These are phyloP conservation scores for Inonotus obliquus DNA, from an alignment of 1,284 basidiomycete species.

Conservation along the genomic window DNA sequence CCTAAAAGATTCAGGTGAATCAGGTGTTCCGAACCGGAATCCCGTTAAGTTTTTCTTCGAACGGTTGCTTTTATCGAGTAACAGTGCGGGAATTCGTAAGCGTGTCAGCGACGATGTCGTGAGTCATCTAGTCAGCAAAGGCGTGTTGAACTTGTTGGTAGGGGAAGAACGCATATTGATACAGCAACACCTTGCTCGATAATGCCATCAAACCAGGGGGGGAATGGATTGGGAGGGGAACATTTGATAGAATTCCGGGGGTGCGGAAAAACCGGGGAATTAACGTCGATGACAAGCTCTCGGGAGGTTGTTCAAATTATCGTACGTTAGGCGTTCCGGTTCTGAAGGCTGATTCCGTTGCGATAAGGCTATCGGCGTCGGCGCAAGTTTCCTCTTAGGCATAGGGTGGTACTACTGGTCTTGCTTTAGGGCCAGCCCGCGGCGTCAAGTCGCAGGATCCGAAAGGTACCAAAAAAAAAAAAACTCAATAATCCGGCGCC, in stretches of 20 bases:
- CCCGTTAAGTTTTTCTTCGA: too few relatives aligned
- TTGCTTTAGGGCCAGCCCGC: conserved; percentile 32
- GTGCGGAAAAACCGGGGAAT: not conserved
- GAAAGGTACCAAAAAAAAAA: conserved; percentile 22
- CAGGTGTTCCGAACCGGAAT: too few relatives aligned
- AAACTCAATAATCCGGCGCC: not conserved
- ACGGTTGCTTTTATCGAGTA: too few relatives aligned
- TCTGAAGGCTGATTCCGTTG: not conserved
- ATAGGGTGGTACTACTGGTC: conserved; percentile 24
- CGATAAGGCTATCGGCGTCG: conserved; percentile 10
- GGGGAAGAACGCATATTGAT: conserved; percentile 25
- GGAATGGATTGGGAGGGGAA: not conserved
- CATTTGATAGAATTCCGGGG: not conserved
- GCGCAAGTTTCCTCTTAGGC: conserved; percentile 26
- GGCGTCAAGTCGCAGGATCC: conserved; percentile 41
- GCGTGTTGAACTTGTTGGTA: conserved; percentile 35
- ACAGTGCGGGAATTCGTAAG: not conserved
- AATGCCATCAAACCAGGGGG: not conserved
- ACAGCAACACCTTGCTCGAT: conserved; percentile 3
- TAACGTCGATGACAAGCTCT: not conserved
- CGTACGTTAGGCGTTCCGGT: not conserved
- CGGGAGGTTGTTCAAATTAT: not conserved
- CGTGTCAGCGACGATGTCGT: conserved; percentile 30
- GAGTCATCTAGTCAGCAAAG: conserved; percentile 24
- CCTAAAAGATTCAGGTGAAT: too few relatives aligned